Evolutionary conservation across 2,329 filamentous ascomycete genomes (phyloP).

Genomic region (Calonectria multiphialidica): DNA sequence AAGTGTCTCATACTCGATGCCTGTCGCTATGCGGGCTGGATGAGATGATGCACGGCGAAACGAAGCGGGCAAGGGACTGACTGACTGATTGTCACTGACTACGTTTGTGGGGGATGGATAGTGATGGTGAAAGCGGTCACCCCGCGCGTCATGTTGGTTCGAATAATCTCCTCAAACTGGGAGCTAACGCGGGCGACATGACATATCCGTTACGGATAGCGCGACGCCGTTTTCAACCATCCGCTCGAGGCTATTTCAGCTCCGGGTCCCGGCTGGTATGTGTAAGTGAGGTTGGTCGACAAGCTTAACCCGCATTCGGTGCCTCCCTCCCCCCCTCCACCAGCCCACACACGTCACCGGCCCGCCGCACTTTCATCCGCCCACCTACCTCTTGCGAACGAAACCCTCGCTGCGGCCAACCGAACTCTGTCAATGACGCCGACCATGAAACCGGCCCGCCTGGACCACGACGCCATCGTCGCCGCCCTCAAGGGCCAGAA

Average conservation of each 20-base stretch:
- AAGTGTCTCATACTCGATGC: neutral
- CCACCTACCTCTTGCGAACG: neutral
- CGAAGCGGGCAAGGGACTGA: neutral
- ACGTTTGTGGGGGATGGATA: neutral
- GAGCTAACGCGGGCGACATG: neutral
- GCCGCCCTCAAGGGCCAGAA: slow-evolving; percentile 43
- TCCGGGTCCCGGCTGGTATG: neutral
- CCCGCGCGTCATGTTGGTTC: neutral
- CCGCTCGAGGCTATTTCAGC: neutral
- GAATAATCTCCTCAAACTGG: neutral
- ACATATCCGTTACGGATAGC: neutral
- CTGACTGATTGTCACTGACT: too few species aligned
- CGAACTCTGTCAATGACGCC: neutral
- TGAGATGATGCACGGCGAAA: neutral
- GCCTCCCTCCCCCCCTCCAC: too few species aligned
- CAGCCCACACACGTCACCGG: neutral
- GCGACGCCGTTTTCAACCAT: neutral
- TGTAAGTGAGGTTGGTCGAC: neutral
- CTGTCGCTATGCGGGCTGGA: neutral
- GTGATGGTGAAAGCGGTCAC: neutral
- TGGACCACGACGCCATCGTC: slow-evolving; percentile 35
- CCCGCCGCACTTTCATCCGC: neutral
- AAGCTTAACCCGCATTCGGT: neutral
- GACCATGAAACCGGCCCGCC: slow-evolving; percentile 33
- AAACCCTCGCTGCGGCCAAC: neutral